phyloP scores from a whole-genome alignment of 208 protist genomes.

The Trichomonas gallinae region DNA sequence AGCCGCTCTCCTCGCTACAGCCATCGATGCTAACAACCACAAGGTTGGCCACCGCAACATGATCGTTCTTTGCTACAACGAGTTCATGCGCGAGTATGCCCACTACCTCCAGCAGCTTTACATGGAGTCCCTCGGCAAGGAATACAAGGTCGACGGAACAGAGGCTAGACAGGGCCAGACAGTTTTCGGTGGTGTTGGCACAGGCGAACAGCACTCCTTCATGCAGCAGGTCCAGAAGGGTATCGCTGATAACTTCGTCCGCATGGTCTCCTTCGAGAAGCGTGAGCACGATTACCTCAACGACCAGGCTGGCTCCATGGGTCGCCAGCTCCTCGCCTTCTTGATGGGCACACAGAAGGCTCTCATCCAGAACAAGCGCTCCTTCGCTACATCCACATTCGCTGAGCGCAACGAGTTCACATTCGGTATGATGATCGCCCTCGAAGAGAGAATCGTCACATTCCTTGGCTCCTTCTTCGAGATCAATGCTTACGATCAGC shows the following conservation, averaged over 20 bases:
- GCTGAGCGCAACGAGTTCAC: neutral
- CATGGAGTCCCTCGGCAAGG: conserved; percentile 18
- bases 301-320: neutral
- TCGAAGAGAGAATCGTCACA: neutral
- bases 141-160: neutral
- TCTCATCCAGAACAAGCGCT: conserved; percentile 1
- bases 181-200: conserved; percentile 9
- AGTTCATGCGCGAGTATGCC: neutral
- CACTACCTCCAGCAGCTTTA: conserved; percentile 14
- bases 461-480: neutral
- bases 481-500: conserved; percentile 14
- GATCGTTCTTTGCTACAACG: conserved; percentile 19
- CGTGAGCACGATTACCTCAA: neutral
- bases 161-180: neutral
- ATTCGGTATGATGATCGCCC: conserved; percentile 18
- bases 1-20: neutral
- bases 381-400: neutral
- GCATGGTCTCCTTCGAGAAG: neutral
- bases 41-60: neutral
- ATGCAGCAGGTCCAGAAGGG: conserved; percentile 22
- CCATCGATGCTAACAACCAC: neutral
- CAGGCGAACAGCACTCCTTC: conserved; percentile 4
- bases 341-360: neutral
- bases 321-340: neutral
- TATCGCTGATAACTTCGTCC: neutral